These are phyloP conservation scores for Cocos nucifera DNA, from an alignment of 176 grass and related monocot genomes.

Conservation along the genomic window DNA sequence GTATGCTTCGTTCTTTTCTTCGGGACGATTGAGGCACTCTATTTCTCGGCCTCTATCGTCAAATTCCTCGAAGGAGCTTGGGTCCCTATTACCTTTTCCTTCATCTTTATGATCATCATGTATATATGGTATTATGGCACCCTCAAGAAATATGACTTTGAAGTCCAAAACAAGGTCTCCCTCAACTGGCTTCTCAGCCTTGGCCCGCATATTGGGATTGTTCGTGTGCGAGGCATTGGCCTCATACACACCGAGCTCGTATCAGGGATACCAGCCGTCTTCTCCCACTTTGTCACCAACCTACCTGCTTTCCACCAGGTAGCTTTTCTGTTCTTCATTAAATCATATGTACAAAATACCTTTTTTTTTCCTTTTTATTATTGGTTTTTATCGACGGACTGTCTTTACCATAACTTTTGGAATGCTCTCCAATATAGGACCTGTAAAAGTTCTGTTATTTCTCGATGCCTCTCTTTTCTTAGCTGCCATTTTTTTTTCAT, in stretches of 20 bases:
- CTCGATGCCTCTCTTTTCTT: too few relatives aligned
- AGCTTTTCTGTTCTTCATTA: not conserved
- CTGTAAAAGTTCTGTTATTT: too few relatives aligned
- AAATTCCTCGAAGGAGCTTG: slow-evolving; percentile 92
- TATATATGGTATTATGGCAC: slow-evolving; percentile 91
- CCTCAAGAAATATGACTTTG: slow-evolving; percentile 84
- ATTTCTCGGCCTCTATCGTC: slow-evolving; percentile 81
- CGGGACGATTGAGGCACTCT: slow-evolving; percentile 76
- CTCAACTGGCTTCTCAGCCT: slow-evolving; percentile 89
- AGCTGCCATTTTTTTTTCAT: too few relatives aligned
- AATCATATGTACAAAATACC: too few relatives aligned
- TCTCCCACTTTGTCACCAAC: slow-evolving; percentile 95
- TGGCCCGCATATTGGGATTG: slow-evolving; percentile 54
- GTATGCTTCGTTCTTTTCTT: slow-evolving; percentile 84
- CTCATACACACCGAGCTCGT: slow-evolving; percentile 80
- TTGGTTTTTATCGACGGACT: too few relatives aligned
- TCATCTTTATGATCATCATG: slow-evolving; percentile 81
- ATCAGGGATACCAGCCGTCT: slow-evolving; percentile 79
- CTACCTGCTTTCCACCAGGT: slow-evolving; percentile 95
- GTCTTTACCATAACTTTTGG: too few relatives aligned
- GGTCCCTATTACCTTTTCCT: slow-evolving; percentile 64
- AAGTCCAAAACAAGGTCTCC: slow-evolving; percentile 83
- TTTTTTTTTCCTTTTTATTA: too few relatives aligned
- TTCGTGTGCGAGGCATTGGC: slow-evolving; percentile 79
- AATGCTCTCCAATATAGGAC: too few relatives aligned